Evolutionary conservation across 192 early-diverging fungal species (phyloP), one percentile per base, ranked within the genome.

Genomic region (Coemansia sp.): DNA sequence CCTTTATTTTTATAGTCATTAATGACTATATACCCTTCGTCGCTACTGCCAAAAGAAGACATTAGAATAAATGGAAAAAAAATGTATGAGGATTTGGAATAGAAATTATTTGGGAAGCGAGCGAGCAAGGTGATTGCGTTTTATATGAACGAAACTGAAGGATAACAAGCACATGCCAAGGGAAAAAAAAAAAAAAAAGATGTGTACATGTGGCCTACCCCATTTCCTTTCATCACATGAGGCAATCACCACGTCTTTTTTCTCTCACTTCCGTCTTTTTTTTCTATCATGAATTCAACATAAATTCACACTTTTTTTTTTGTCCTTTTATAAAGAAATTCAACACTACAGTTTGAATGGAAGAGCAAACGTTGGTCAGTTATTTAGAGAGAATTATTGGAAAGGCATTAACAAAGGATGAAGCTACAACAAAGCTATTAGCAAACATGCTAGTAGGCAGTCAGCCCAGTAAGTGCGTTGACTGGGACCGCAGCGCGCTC

Each of bases 401-500:
- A 44, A 13, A 12, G 3, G 42, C 42, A 12, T 13, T 44, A 44
- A 9, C 36, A 38, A 38, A 38, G 7, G 36, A 38, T 7, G 36
- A 38, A 38, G 36, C 36, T 38, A 46, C 1, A 46, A 16, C 44
- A 46, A 46, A 46, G 44, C 13, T 4, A 13, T 46, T 46, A 18
- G 44, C 44, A 13, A 46, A 5, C 15, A 46, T 18, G 12, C 44
- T 18, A 46, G 44, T 13, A 18, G 12, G 47, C 47, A 51, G 47
- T 51, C 47, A 51, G 20, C 47, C 6, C 47, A 20, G 20, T 8
- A 8, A 20, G 20, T n/a, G 7, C 3, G 29, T 29, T 31, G 72
- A 63, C n/a, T 74, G 72, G 72, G 72, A 74, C 27, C 4, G 16
- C 42, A 13, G n/a, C 11, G 66, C 66, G 18, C 41, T 74, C 3